phyloP scores from a whole-genome alignment of 345 rosid genomes.

The Heritiera littoralis region DNA sequence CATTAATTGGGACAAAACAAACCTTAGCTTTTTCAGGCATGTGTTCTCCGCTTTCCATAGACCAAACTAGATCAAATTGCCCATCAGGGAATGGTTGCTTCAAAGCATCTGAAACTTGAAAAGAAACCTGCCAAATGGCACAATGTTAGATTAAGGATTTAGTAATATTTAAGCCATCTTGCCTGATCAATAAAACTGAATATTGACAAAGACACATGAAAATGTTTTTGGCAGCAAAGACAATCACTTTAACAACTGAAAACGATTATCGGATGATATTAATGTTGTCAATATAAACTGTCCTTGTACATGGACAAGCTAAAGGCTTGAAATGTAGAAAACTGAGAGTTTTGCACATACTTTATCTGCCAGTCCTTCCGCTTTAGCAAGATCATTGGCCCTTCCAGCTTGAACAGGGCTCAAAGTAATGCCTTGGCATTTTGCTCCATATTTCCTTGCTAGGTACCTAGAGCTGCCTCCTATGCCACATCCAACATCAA shows the following conservation, averaged over 20 bases:
- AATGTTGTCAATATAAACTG: neutral
- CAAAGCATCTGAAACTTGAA: slow-evolving; percentile 89
- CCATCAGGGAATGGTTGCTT: slow-evolving; percentile 84
- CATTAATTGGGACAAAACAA: neutral
- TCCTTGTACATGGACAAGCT: neutral
- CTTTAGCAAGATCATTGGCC: slow-evolving; percentile 68
- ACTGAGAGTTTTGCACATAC: slow-evolving; percentile 24
- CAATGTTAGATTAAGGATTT: neutral
- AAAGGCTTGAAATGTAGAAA: neutral
- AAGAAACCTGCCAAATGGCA: slow-evolving; percentile 48
- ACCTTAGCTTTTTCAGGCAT: slow-evolving; percentile 88
- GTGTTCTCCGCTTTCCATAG: slow-evolving; percentile 98
- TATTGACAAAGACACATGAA: neutral
- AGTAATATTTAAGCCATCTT: neutral
- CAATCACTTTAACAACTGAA: neutral
- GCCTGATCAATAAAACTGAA: neutral
- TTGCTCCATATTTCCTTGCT: slow-evolving; percentile 63
- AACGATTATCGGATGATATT: neutral
- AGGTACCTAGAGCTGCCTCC: slow-evolving; percentile 91
- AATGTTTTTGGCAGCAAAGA: neutral
- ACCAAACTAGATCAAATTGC: slow-evolving; percentile 82
- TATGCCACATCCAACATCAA: slow-evolving; percentile 92
- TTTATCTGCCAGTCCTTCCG: slow-evolving; percentile 60
- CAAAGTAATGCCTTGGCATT: slow-evolving; percentile 68
- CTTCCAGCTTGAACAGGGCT: slow-evolving; percentile 82